These are phyloP conservation scores for Ophiocytium majus DNA, from an alignment of 352 stramenopile species.

Conservation along the genomic window DNA sequence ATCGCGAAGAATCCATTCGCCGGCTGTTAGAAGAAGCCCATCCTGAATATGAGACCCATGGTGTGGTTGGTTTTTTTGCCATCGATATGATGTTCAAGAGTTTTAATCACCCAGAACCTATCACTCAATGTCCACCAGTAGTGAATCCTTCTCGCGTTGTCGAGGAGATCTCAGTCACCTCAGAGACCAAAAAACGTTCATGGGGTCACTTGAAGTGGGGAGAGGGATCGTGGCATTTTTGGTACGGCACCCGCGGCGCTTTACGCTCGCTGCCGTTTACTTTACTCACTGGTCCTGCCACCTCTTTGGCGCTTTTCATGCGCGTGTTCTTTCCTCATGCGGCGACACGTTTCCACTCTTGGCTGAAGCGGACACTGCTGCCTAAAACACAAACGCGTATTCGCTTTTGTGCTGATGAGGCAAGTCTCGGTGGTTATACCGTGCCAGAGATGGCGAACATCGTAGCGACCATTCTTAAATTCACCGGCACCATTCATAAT, in stretches of 20 bases:
- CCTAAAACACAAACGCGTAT: too few species aligned
- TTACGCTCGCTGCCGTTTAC: background rate
- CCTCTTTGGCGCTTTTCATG: background rate
- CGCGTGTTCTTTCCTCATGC: background rate
- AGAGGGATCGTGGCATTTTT: too few species aligned
- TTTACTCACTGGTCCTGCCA: background rate
- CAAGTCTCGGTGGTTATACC: background rate
- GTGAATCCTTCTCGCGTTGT: background rate
- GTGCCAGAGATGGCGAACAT: slow-evolving; percentile 10
- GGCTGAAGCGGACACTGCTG: too few species aligned
- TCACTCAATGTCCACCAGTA: slow-evolving; percentile 3
- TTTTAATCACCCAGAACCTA: background rate
- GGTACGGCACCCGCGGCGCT: background rate
- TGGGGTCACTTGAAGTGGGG: background rate
- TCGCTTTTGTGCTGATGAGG: background rate
- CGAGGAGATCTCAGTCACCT: background rate
- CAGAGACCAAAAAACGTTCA: too few species aligned
- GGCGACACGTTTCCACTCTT: background rate
- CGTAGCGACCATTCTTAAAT: background rate
- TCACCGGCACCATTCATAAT: background rate
- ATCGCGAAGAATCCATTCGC: slow-evolving; percentile 14
- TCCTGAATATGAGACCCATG: background rate
- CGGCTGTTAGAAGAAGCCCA: background rate
- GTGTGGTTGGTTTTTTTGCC: background rate
- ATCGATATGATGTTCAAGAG: slow-evolving; percentile 3